Evolutionary conservation across 805 yeast genomes (phyloP), one percentile per base, ranked within the genome.

Genomic region (Yueomyces sinensis): DNA sequence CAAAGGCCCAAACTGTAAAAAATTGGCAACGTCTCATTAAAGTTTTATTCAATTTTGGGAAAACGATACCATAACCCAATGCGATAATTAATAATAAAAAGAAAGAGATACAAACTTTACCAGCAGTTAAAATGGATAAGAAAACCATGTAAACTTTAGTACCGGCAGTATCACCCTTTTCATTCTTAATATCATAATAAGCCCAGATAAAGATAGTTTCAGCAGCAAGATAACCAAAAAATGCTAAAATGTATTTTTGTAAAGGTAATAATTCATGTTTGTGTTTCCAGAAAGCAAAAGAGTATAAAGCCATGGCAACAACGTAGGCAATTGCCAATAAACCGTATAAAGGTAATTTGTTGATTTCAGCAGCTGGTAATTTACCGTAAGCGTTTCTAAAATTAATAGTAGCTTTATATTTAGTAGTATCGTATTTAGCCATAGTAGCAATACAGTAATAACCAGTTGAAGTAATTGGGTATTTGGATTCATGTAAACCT

Each of bases 361-460:
- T 95, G 45, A 83, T 79, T 54, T 91, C 94, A 25, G 87, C 66
- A 4, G 94, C 98, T 23, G 93, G 73, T 37, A 91, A 63, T 39
- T 82, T 72, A 37, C 98, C 98, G 57, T 72, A 91, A 4, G 97
- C 82, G 59, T 87, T 91, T 62, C 84, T 91, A 60, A 83, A 91
- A 46, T 77, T 78, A 30, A 80, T 79, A n/a, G 61, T 57, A 13
- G 89, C 81, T 33, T 66, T 56, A 57, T 77, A 91, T 16, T 62
- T 63, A 9, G 59, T 54, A 14, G 49, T 43, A 32, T 52, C 52
- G 14, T 55, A 45, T 17, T 70, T 60, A 17, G 74, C 65, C 43
- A 65, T 74, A 0, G 93, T 78, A 2, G 86, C 76, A 29, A 89
- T 80, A 63, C 98, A 91, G 60, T 87, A 91, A 57, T 80, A 91